Percentiles rank a stretch among this genome's conserved stretches.
Evolutionary conservation across 768 basidiomycete species (phyloP).

Genomic region (Suillus ampliporus): DNA sequence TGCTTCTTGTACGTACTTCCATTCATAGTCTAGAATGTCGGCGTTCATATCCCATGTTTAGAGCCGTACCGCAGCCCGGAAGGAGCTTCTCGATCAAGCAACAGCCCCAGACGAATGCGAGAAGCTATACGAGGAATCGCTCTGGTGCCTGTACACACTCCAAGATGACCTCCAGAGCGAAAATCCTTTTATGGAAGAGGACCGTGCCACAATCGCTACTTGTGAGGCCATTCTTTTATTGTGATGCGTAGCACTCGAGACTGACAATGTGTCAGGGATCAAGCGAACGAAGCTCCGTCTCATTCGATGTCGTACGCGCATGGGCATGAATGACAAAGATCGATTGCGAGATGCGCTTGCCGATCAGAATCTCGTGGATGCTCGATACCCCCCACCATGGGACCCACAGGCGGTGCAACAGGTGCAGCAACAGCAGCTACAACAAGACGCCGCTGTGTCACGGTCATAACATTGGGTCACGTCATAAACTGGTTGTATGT

Average conservation of each 20-base stretch:
- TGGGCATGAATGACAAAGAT: conserved; percentile 77
- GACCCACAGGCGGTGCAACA: conserved; percentile 51
- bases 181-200: conserved; percentile 86
- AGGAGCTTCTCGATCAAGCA: conserved; percentile 85
- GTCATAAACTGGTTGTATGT: neutral
- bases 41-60: conserved; percentile 34
- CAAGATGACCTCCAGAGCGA: conserved; percentile 88
- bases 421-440: conserved; percentile 28
- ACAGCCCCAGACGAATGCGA: conserved; percentile 83
- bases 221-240: conserved; percentile 51
- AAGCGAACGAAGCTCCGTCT: conserved; percentile 84
- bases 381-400: conserved; percentile 74
- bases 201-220: conserved; percentile 75
- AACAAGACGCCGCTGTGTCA: conserved; percentile 14
- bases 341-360: conserved; percentile 77
- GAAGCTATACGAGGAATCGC: conserved; percentile 91
- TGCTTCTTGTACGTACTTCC: conserved; percentile 69
- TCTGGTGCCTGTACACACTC: conserved; percentile 93
- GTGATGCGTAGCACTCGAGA: conserved; percentile 1
- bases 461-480: neutral
- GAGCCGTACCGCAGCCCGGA: conserved; percentile 92
- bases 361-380: conserved; percentile 80
- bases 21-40: neutral
- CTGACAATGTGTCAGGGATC: conserved; percentile 61
- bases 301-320: conserved; percentile 75